Evolutionary conservation across 345 rosid species (phyloP).

Genomic region (Physaria fendleri): DNA sequence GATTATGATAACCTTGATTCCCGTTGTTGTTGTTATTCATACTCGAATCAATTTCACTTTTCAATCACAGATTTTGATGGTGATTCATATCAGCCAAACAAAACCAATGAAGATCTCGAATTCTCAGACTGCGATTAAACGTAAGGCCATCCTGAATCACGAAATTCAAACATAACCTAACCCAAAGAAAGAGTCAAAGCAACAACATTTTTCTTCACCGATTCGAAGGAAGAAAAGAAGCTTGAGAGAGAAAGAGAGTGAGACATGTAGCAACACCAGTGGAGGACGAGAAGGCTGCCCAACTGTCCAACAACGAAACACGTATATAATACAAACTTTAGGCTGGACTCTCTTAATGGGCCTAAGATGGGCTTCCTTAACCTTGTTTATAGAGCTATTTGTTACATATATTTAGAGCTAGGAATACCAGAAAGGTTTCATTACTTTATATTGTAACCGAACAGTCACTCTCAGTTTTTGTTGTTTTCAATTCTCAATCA

Average conservation of each 20-base stretch:
- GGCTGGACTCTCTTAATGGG: no score
- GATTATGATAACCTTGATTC: conserved; percentile 22
- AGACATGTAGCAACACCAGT: not conserved
- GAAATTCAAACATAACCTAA: not conserved
- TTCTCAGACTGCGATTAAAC: not conserved
- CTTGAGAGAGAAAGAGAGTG: not conserved
- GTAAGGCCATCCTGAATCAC: not conserved
- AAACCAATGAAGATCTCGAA: not conserved
- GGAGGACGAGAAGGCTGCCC: not conserved
- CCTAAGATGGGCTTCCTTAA: no score
- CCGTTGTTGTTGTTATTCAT: conserved; percentile 23
- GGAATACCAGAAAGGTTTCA: no score
- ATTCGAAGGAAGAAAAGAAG: not conserved
- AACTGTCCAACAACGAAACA: no score
- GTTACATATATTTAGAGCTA: no score
- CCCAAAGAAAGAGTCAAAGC: not conserved
- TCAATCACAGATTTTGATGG: not conserved
- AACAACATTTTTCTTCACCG: not conserved
- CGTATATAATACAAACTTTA: no score
- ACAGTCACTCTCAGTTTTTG: no score
- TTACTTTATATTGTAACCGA: not conserved
- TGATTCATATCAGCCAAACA: not conserved
- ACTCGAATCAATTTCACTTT: not conserved
- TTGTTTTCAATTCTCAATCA: not conserved
- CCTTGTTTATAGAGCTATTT: no score